Percentiles rank a stretch among this genome's conserved stretches.
These are phyloP conservation scores for Aspergillus clavatus DNA, from an alignment of 2,329 filamentous ascomycete species.

Conservation along the genomic window DNA sequence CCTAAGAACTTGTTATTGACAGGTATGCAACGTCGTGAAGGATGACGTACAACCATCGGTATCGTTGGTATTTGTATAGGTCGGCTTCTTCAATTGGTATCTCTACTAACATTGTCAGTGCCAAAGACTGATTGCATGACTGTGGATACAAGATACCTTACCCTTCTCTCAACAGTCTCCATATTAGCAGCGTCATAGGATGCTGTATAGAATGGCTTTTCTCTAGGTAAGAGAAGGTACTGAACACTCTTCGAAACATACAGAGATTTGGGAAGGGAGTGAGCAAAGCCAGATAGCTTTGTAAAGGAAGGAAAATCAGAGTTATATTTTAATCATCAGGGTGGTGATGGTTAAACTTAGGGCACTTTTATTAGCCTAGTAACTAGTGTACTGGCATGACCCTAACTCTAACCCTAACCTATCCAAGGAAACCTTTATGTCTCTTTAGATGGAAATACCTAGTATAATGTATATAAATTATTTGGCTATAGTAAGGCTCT, in stretches of 20 bases:
- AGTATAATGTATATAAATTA: too few species aligned
- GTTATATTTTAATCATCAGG: too few species aligned
- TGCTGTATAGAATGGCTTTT: not conserved
- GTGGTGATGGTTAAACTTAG: too few species aligned
- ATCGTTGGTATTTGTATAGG: constrained; percentile 23
- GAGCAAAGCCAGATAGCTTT: not conserved
- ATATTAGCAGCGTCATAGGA: not conserved
- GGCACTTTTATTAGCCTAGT: too few species aligned
- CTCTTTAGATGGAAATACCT: too few species aligned
- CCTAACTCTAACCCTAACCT: too few species aligned
- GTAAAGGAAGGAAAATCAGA: too few species aligned
- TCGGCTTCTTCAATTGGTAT: constrained; percentile 18
- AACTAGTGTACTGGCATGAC: too few species aligned
- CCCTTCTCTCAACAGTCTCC: not conserved
- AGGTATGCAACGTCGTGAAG: constrained; percentile 7
- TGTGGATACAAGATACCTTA: not conserved
- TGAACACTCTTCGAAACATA: not conserved
- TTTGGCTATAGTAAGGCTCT: too few species aligned
- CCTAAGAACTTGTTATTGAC: constrained; percentile 9
- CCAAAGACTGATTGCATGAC: not conserved
- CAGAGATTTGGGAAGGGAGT: constrained; percentile 26
- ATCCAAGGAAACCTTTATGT: too few species aligned
- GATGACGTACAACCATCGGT: constrained; percentile 23
- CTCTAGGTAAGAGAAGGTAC: not conserved
- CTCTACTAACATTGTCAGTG: constrained; percentile 1